Evolutionary conservation across 1,284 basidiomycete species (phyloP).

Genomic region (Sporisorium exsertum): DNA sequence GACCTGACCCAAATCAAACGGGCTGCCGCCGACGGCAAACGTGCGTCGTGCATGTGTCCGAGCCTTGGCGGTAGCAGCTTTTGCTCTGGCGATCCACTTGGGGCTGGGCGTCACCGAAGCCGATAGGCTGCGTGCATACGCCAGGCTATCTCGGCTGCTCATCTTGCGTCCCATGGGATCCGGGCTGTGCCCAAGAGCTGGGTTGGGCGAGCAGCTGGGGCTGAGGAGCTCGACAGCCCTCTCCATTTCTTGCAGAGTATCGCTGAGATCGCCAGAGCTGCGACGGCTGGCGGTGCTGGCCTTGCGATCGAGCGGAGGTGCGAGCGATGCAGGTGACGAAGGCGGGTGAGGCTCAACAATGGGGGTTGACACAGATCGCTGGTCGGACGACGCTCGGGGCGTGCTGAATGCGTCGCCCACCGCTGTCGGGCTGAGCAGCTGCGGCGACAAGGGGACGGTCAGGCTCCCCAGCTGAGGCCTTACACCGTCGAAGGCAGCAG

Average conservation of each 20-base stretch:
- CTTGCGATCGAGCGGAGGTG: constrained; percentile 22
- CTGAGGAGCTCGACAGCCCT: constrained; percentile 56
- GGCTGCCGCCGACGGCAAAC: constrained; percentile 28
- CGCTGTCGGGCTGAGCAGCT: constrained; percentile 28
- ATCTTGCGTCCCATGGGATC: constrained; percentile 32
- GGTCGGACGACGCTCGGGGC: constrained; percentile 6
- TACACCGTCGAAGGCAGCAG: constrained; percentile 35
- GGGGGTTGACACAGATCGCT: constrained; percentile 21
- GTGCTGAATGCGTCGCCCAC: constrained; percentile 29
- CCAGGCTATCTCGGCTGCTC: constrained; percentile 55
- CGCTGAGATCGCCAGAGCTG: constrained; percentile 49
- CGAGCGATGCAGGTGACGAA: constrained; percentile 31
- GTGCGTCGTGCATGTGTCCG: constrained; percentile 22
- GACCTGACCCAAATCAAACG: constrained; percentile 23
- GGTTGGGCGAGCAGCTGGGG: constrained; percentile 45
- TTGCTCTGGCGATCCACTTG: constrained; percentile 52
- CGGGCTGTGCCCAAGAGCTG: constrained; percentile 26
- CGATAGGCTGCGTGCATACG: constrained; percentile 52
- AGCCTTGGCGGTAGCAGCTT: constrained; percentile 28
- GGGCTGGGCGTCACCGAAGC: constrained; percentile 59
- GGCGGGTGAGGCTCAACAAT: constrained; percentile 20
- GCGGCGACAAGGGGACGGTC: constrained; percentile 18
- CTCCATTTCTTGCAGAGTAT: constrained; percentile 55
- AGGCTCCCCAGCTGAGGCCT: constrained; percentile 42
- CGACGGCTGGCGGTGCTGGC: constrained; percentile 33